These are phyloP conservation scores for Neonectria hederae DNA, from an alignment of 2,329 filamentous ascomycete genomes.

Conservation along the genomic window DNA sequence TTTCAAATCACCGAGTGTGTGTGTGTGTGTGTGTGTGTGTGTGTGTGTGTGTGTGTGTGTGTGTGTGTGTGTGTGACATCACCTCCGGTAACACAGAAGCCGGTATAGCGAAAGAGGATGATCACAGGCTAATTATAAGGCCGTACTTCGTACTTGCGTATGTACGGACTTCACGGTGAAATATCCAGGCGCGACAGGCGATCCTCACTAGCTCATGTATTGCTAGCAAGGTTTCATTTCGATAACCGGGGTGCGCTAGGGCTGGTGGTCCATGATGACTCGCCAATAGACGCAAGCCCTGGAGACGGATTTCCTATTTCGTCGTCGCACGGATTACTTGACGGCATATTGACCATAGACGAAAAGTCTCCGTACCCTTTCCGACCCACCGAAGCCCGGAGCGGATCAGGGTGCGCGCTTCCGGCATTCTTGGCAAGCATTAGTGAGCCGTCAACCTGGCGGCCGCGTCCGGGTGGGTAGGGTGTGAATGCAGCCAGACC, in stretches of 20 bases:
- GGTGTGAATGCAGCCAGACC: slow-evolving; percentile 21
- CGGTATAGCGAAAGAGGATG: slow-evolving; percentile 14
- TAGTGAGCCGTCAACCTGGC: slow-evolving; percentile 25
- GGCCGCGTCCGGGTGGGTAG: slow-evolving; percentile 3
- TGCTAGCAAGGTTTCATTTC: slow-evolving; percentile 24
- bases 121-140: background rate
- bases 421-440: slow-evolving; percentile 23
- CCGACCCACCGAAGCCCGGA: slow-evolving; percentile 28
- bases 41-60: slow-evolving; percentile 13
- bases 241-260: slow-evolving; percentile 28
- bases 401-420: slow-evolving; percentile 23
- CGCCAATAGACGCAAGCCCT: slow-evolving; percentile 32
- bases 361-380: slow-evolving; percentile 23
- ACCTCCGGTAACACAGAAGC: slow-evolving; percentile 28
- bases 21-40: slow-evolving; percentile 13
- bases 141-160: background rate
- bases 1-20: background rate
- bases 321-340: slow-evolving; percentile 19
- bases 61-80: slow-evolving; percentile 5
- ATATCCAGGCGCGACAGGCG: slow-evolving; percentile 30
- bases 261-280: slow-evolving; percentile 24
- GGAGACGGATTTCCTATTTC: slow-evolving; percentile 42
- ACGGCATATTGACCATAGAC: slow-evolving; percentile 12
- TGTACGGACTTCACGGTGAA: slow-evolving; percentile 14
- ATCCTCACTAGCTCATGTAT: slow-evolving; percentile 23